Conservation (phyloP, 2,329 filamentous ascomycete species). For the Fusarium compactum region DNA sequence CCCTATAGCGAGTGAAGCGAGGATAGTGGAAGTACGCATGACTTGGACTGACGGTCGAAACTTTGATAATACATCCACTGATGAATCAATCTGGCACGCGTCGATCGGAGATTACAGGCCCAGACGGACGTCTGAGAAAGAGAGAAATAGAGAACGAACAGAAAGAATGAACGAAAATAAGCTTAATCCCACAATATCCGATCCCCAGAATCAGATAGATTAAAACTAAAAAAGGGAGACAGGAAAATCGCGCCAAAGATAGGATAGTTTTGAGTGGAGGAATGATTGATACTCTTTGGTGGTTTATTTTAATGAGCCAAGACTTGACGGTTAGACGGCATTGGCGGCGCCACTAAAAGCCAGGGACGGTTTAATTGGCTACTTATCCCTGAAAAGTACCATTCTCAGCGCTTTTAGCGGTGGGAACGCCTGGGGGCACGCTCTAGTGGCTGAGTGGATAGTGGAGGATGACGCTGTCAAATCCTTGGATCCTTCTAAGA, state of each 20-base stretch:
- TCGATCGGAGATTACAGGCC: not conserved
- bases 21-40: constrained; percentile 38
- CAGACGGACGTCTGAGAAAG: not conserved
- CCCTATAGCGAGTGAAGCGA: constrained; percentile 34
- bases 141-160: not conserved
- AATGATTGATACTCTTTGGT: not conserved
- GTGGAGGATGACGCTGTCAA: not conserved
- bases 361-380: not conserved
- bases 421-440: not conserved
- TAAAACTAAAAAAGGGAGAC: not conserved
- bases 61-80: not conserved
- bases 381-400: not conserved
- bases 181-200: constrained; percentile 1
- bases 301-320: constrained; percentile 1
- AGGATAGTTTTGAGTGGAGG: not conserved
- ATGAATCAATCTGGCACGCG: not conserved
- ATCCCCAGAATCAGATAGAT: not conserved
- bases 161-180: not conserved
- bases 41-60: not conserved
- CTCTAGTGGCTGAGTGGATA: not conserved
- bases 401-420: not conserved
- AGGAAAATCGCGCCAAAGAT: not conserved
- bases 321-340: constrained; percentile 5
- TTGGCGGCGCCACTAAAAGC: not conserved
- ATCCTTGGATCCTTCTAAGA: not conserved